A percentile compares a stretch with the other conserved stretches of the same genome.
Evolutionary conservation across 225 moss, liverwort and hornwort species (phyloP).

Genomic region (Takakia lepidozioides): DNA sequence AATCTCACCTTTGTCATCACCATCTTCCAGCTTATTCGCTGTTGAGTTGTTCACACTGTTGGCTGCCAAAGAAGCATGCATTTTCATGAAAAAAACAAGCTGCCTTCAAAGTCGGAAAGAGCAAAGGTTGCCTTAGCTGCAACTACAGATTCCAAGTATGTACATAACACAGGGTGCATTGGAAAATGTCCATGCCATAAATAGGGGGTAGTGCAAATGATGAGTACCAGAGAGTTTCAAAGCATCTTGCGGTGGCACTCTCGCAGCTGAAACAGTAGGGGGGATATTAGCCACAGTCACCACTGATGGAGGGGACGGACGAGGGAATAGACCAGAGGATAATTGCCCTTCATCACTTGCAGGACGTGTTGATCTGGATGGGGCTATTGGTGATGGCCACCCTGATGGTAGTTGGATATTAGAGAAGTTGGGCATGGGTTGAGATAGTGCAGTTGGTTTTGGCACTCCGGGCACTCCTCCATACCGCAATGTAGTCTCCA

Average conservation of each 20-base stretch:
- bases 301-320: constrained; percentile 17
- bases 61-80: constrained; percentile 9
- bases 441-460: constrained; percentile 23
- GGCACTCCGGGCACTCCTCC: constrained; percentile 78
- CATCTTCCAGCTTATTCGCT: constrained; percentile 13
- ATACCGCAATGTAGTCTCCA: constrained; percentile 82
- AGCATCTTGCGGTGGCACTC: constrained; percentile 10
- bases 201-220: neutral
- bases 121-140: neutral
- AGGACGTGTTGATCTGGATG: constrained; percentile 12
- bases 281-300: constrained; percentile 29
- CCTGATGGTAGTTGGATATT: constrained; percentile 53
- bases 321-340: constrained; percentile 13
- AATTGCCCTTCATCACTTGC: constrained; percentile 11
- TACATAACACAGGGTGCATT: too few species aligned
- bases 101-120: neutral
- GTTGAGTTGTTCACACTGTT: constrained; percentile 20
- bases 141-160: too few species aligned
- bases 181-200: neutral
- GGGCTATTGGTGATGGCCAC: constrained; percentile 39
- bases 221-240: constrained; percentile 17
- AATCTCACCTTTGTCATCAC: too few species aligned
- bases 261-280: constrained; percentile 28
- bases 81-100: neutral
- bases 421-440: constrained; percentile 49